Conservation (phyloP, 2,329 filamentous ascomycete species). For the Phyllosticta capitalensis region DNA sequence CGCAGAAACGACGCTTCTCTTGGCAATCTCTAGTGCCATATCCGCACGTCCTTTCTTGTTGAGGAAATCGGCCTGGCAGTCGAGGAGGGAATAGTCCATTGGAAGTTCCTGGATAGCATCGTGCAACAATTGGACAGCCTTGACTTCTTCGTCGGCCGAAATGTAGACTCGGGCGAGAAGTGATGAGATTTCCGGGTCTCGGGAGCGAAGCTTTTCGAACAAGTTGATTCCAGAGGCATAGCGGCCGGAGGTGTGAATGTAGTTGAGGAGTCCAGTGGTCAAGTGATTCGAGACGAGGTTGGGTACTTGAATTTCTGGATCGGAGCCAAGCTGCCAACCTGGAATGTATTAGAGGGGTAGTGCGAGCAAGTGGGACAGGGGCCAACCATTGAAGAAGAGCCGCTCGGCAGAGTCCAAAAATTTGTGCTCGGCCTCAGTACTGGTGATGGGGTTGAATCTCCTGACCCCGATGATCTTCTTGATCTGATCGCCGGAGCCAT, state of each 20-base stretch:
- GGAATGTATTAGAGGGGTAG: not conserved
- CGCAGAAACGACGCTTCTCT: constrained; percentile 86
- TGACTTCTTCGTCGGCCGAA: constrained; percentile 94
- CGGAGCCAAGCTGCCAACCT: constrained; percentile 85
- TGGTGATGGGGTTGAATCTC: constrained; percentile 94
- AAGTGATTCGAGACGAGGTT: constrained; percentile 95
- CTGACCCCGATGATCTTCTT: constrained; percentile 96
- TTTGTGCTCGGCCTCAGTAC: constrained; percentile 94
- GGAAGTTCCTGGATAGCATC: constrained; percentile 82
- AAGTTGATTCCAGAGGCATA: constrained; percentile 94
- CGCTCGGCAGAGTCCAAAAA: constrained; percentile 91
- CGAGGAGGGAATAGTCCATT: constrained; percentile 96
- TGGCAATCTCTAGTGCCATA: constrained; percentile 85
- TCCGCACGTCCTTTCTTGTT: constrained; percentile 78
- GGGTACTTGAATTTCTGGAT: constrained; percentile 93
- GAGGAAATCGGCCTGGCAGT: constrained; percentile 87
- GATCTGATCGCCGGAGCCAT: constrained; percentile 87
- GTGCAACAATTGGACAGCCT: constrained; percentile 79
- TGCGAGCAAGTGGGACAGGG: constrained; percentile 34
- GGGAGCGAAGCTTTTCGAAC: constrained; percentile 86
- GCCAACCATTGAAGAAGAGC: constrained; percentile 72
- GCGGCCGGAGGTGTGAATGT: constrained; percentile 89
- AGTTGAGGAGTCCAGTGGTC: constrained; percentile 84
- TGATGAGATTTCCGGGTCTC: constrained; percentile 90
- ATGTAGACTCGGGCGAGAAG: constrained; percentile 84